Evolutionary conservation across 805 yeast genomes (phyloP), one percentile per base, ranked within the genome.

Genomic region (Kuraishia piskuri): DNA sequence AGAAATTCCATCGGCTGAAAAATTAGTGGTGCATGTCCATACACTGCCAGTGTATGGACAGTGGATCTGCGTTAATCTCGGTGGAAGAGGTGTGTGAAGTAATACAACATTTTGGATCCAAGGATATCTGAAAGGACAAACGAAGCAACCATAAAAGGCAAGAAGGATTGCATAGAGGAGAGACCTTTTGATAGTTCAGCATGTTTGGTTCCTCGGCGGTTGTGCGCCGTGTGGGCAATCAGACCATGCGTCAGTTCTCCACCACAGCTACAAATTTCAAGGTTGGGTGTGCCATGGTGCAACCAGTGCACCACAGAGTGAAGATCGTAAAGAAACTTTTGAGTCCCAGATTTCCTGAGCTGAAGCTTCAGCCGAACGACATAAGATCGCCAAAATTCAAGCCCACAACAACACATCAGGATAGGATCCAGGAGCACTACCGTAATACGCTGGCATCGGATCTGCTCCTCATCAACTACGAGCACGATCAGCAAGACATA

Each of bases 231-330:
- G 31, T 36, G 22, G 48, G 24, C 3, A 21, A n/a, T 12, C 40
- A 31, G 40, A 31, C 40, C 19, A 14, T 50, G 17, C 66, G 68
- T 61, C n/a, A 50, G n/a, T 70, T 69, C 55, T 66, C 73, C 22
- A 57, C 68, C 48, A 57, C 71, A 0, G 49, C 62, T 56, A 72
- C 60, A 51, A 70, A 63, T 44, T 70, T 69, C 54, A 78, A 71
- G 66, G 78, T 78, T 50, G 86, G 82, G 26, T 80, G 78, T 67
- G 86, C 95, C 45, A 78, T 88, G 51, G 91, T 89, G 40, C 80
- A 86, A 51, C 98, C 99, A 1, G 95, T 92, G 17, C 99, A 94
- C 68, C 99, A 94, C 69, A 77, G 81, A 55, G 88, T 92, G 48
- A 82, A 80, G 59, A 82, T 89, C 63, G 78, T 80, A 62, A 94